Evolutionary conservation across 805 yeast genomes (phyloP), one percentile per base, ranked within the genome.

Genomic region (Monosporozyma siamensis): DNA sequence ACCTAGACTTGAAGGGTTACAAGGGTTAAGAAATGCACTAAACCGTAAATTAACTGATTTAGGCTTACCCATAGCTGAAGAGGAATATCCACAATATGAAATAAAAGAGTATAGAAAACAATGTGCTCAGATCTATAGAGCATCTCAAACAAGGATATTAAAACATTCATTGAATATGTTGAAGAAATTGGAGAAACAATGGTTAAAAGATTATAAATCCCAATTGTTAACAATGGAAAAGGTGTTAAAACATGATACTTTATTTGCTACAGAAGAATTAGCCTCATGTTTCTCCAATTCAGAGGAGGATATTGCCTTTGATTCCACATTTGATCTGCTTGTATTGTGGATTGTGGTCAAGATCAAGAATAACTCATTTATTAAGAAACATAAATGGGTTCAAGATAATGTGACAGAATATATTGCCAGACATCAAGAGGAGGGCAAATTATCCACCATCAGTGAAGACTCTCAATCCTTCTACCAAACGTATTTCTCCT

Each of bases 1-100:
- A 50, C 70, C 77, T 69, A 65, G 69, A 44, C 60, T 82, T 9
- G 75, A 77, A 18, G 86, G 84, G 0, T 51, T 80, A 34, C 74
- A 77, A 44, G 69, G 71, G 41, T 52, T 81, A 36, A 67, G 78
- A 40, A 58, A 61, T 9, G 81, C 87, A 0, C 49, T 81, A 6
- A 77, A 75, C 32, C 55, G 69, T 8, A 80, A 82, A 48, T 48
- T 65, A 1, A 15, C 24, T 11, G 24, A 27, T 3, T 10, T 31
- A 1, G 11, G 12, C 5, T 32, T 32, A 18, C 23, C 23, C 17
- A 10, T 9, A 17, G 23, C 25, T 14, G 20, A 17, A 2, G 9
- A 8, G 11, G 47, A 47, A 0, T 41, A 61, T 6, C 2, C 40
- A 45, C 4, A 46, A 51, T n/a, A 48, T 39, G 25, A 27, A 8